Conservation (phyloP, 768 basidiomycete genomes). For the Paxillus ammoniavirescens region DNA sequence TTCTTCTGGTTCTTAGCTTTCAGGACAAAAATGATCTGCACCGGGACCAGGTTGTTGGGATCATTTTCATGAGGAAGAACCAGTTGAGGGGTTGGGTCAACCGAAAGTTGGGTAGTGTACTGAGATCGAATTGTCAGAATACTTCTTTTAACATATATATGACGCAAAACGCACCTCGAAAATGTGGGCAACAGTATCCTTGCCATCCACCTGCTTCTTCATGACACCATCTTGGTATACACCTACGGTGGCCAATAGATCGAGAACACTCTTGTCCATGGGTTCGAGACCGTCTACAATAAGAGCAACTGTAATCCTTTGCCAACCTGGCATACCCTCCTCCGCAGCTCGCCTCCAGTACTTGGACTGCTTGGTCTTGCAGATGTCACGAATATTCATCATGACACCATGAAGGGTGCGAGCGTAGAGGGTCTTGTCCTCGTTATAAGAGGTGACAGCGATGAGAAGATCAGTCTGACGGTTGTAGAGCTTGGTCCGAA, state of each 20-base stretch:
- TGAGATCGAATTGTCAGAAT: constrained; percentile 30
- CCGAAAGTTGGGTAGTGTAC: constrained; percentile 96
- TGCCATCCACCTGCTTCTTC: constrained; percentile 89
- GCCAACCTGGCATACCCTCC: constrained; percentile 86
- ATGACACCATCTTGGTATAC: constrained; percentile 95
- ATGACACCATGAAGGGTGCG: constrained; percentile 94
- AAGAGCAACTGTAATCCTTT: constrained; percentile 85
- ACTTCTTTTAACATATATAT: neutral
- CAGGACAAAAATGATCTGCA: constrained; percentile 86
- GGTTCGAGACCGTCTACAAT: constrained; percentile 91
- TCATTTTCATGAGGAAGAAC: constrained; percentile 89
- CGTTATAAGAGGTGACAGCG: constrained; percentile 91
- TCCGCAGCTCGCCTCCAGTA: constrained; percentile 85
- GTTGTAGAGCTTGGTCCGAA: constrained; percentile 82
- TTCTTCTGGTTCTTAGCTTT: constrained; percentile 97
- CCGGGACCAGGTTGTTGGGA: constrained; percentile 89
- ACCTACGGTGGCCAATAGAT: constrained; percentile 85
- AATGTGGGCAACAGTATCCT: constrained; percentile 90
- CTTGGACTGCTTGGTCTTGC: constrained; percentile 92
- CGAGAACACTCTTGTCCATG: constrained; percentile 94
- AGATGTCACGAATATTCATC: constrained; percentile 97
- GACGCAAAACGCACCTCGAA: constrained; percentile 66
- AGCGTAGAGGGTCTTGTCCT: constrained; percentile 89
- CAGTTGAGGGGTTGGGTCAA: constrained; percentile 87
- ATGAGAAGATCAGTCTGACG: constrained; percentile 92